A percentile compares a stretch with the other conserved stretches of the same genome.
These are phyloP conservation scores for Przewalskia tangutica DNA, from an alignment of 257 asterid genomes.

Conservation along the genomic window DNA sequence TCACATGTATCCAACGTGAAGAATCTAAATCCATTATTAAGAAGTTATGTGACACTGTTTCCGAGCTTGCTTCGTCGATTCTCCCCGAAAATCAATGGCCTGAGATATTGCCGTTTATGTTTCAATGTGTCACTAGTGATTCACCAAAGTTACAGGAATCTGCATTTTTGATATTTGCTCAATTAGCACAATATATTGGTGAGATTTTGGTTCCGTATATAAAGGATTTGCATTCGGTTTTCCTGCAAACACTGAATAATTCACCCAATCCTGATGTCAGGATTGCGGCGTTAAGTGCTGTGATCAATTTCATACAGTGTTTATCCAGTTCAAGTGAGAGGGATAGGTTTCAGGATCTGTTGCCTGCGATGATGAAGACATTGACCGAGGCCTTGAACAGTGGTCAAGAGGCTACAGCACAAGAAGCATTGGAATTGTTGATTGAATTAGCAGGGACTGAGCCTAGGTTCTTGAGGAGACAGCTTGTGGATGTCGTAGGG, in stretches of 20 bases:
- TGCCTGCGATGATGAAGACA: slow-evolving; percentile 91
- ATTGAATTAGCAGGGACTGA: slow-evolving; percentile 93
- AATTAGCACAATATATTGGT: slow-evolving; percentile 72
- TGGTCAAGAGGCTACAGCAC: slow-evolving; percentile 92
- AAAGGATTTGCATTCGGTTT: slow-evolving; percentile 76
- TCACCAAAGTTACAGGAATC: slow-evolving; percentile 68
- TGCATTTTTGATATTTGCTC: slow-evolving; percentile 70
- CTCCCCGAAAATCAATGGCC: slow-evolving; percentile 87
- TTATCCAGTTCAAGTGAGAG: slow-evolving; percentile 59
- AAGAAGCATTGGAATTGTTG: slow-evolving; percentile 85
- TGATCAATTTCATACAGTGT: slow-evolving; percentile 84
- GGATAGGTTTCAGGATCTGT: slow-evolving; percentile 89
- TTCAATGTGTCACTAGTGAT: slow-evolving; percentile 71
- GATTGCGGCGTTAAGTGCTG: slow-evolving; percentile 93
- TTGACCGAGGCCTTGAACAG: slow-evolving; percentile 79
- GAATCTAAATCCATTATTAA: slow-evolving; percentile 45
- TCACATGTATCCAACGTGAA: slow-evolving; percentile 59
- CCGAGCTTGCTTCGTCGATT: slow-evolving; percentile 84
- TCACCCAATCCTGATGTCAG: slow-evolving; percentile 56
- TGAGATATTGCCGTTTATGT: slow-evolving; percentile 83
- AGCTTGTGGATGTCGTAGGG: slow-evolving; percentile 86
- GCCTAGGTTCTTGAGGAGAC: slow-evolving; percentile 86
- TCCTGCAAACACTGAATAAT: slow-evolving; percentile 47
- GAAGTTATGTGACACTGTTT: slow-evolving; percentile 81
- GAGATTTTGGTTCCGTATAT: slow-evolving; percentile 56